Conservation (phyloP, 306 rosid genomes). For the Casuarina glauca region DNA sequence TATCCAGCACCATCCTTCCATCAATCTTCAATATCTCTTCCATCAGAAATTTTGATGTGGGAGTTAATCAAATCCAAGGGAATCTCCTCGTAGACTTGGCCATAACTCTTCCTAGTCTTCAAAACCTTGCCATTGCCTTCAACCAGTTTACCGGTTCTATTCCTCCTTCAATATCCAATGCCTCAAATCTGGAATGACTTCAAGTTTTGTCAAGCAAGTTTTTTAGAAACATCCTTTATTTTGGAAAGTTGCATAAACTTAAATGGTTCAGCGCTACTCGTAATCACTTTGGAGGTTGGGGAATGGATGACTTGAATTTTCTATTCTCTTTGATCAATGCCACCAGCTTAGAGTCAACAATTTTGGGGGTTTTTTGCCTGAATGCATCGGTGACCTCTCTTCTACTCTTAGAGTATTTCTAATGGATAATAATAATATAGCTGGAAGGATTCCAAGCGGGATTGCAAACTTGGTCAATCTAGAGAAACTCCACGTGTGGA, state of each 20-base stretch:
- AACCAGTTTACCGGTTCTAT: not conserved
- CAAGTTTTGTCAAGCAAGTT: too few relatives aligned
- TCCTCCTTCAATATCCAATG: not conserved
- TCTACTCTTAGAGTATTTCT: not conserved
- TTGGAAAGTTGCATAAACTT: not conserved
- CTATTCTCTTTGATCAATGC: not conserved
- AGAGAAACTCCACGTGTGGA: not conserved
- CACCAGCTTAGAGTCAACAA: not conserved
- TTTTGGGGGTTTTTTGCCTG: not conserved
- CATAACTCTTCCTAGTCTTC: not conserved
- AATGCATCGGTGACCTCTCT: not conserved
- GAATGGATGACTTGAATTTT: not conserved
- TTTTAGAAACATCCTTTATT: not conserved
- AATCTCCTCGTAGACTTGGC: not conserved
- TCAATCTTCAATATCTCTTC: constrained; percentile 2
- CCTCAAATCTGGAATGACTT: not conserved
- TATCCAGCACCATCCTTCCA: not conserved
- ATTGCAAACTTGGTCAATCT: not conserved
- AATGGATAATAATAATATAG: not conserved
- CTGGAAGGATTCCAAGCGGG: not conserved
- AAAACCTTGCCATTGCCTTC: not conserved
- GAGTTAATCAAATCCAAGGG: not conserved
- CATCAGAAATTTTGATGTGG: not conserved
- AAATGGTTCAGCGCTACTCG: rapidly evolving
- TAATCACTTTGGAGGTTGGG: too few relatives aligned